phyloP scores from a whole-genome alignment of 2,329 filamentous ascomycete genomes.

The Talaromyces rugulosus region DNA sequence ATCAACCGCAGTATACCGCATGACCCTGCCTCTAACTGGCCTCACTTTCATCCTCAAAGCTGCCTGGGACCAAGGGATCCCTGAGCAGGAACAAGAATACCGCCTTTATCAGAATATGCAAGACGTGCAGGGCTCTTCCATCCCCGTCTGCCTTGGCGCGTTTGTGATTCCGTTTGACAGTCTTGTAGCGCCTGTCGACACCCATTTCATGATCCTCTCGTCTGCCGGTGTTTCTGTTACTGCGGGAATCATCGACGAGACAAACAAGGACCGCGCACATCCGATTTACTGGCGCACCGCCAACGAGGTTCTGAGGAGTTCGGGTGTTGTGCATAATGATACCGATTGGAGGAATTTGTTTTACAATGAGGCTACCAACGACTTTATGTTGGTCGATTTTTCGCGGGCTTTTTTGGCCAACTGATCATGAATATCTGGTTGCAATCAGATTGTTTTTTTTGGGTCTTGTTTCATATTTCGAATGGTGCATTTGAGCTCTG shows the following conservation, averaged over 20 bases:
- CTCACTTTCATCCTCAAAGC: neutral
- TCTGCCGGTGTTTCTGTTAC: neutral
- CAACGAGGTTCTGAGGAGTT: neutral
- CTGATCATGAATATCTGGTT: neutral
- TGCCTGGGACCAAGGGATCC: neutral
- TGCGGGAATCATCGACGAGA: neutral
- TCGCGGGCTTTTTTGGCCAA: neutral
- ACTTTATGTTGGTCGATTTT: neutral
- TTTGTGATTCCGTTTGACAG: neutral
- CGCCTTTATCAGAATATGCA: neutral
- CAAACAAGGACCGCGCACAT: neutral
- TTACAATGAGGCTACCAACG: neutral
- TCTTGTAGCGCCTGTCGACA: neutral
- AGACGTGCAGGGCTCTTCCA: neutral
- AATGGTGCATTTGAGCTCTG: neutral
- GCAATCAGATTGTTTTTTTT: neutral
- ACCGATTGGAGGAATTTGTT: neutral
- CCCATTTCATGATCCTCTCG: neutral
- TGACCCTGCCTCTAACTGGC: neutral
- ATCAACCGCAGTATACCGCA: neutral
- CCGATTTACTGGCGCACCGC: neutral
- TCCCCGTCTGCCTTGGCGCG: neutral
- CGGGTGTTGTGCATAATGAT: neutral
- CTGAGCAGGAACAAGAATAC: neutral
- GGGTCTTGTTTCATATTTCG: neutral